Evolutionary conservation across 2,329 filamentous ascomycete genomes (phyloP).

Genomic region (Pseudocercospora vitis): DNA sequence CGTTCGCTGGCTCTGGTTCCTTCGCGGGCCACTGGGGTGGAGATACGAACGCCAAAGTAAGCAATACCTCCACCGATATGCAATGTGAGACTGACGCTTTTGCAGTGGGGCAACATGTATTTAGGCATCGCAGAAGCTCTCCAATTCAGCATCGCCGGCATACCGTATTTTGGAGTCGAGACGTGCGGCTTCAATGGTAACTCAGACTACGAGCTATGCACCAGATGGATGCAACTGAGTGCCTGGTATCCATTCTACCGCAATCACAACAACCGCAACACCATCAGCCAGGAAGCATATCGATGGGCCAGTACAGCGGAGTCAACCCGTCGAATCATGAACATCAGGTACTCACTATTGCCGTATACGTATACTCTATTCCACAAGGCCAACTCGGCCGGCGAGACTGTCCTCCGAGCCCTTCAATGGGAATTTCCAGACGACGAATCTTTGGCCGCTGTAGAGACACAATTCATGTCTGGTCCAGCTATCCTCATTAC

Average conservation of each 20-base stretch:
- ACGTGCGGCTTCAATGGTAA: constrained; percentile 35
- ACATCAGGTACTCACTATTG: constrained; percentile 65
- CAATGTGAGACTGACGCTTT: too few relatives aligned
- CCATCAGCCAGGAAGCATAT: constrained; percentile 66
- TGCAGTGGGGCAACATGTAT: constrained; percentile 35
- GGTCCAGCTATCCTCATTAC: constrained; percentile 64
- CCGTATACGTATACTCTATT: constrained; percentile 74
- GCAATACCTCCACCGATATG: too few relatives aligned
- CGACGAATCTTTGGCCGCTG: constrained; percentile 63
- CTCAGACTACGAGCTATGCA: constrained; percentile 33
- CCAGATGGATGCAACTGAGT: constrained; percentile 41
- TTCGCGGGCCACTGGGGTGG: constrained; percentile 34
- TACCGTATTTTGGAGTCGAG: constrained; percentile 36
- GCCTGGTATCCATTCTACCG: constrained; percentile 77
- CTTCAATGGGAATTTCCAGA: constrained; percentile 71
- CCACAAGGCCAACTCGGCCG: constrained; percentile 61
- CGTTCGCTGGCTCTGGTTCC: constrained; percentile 32
- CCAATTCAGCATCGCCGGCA: constrained; percentile 30
- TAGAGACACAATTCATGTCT: constrained; percentile 69
- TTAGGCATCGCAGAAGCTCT: constrained; percentile 34
- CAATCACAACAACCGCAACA: constrained; percentile 66
- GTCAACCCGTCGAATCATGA: constrained; percentile 64
- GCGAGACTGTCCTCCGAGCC: constrained; percentile 68
- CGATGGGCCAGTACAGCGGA: constrained; percentile 62
- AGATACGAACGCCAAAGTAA: constrained; percentile 32